Conservation (phyloP, 2,329 filamentous ascomycete genomes). For the Lojkania enalia region DNA sequence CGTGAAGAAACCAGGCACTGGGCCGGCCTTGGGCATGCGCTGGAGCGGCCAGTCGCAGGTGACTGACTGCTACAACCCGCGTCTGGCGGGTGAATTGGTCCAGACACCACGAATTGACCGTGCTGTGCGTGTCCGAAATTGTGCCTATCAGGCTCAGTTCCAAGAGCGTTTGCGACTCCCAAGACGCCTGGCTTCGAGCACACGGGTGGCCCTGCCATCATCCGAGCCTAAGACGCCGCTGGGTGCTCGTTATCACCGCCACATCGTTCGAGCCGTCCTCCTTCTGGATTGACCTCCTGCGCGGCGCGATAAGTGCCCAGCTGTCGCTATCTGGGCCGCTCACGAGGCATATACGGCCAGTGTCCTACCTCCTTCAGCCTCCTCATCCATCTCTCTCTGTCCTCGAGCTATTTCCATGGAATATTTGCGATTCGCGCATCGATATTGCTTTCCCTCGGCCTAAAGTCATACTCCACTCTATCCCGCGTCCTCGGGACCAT, state of each 20-base stretch:
- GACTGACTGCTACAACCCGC: not conserved
- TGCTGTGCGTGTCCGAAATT: too few species aligned
- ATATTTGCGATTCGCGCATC: conserved; percentile 1
- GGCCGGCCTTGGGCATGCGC: not conserved
- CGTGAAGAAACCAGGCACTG: conserved; percentile 1
- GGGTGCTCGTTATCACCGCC: conserved; percentile 20
- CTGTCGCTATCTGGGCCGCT: conserved; percentile 2
- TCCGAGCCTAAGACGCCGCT: conserved; percentile 1
- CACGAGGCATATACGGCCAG: conserved; percentile 17
- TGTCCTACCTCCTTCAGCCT: conserved; percentile 14
- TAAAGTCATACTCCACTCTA: conserved; percentile 24
- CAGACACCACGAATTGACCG: too few species aligned
- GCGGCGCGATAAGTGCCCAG: conserved; percentile 27
- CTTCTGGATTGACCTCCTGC: conserved; percentile 25
- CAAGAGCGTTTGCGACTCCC: not conserved
- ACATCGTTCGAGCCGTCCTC: conserved; percentile 12
- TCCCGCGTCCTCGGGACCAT: conserved; percentile 35
- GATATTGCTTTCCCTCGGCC: conserved; percentile 7
- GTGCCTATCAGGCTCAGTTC: not conserved
- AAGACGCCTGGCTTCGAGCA: conserved; percentile 1
- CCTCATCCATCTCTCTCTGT: conserved; percentile 7
- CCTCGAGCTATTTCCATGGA: conserved; percentile 3
- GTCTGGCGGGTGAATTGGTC: too few species aligned
- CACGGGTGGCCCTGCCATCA: not conserved
- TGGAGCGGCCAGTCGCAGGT: not conserved